phyloP scores from a whole-genome alignment of 2,329 filamentous ascomycete species.

The Xylaria sp. region DNA sequence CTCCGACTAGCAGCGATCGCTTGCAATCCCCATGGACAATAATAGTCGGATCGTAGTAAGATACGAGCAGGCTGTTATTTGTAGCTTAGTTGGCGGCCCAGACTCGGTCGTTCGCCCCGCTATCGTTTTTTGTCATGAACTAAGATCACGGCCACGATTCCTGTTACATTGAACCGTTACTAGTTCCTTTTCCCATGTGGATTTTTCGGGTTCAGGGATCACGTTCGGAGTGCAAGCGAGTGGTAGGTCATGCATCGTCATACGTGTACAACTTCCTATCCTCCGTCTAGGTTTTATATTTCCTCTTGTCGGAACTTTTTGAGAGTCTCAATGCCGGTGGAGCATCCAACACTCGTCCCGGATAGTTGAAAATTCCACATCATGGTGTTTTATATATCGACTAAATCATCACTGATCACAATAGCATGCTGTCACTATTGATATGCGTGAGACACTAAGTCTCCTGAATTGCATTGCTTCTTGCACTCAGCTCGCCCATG shows the following conservation, averaged over 20 bases:
- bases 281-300: neutral
- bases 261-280: neutral
- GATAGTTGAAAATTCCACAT: neutral
- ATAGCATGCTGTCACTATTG: neutral
- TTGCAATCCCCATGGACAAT: neutral
- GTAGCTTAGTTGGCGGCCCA: constrained; percentile 8
- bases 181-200: constrained; percentile 8
- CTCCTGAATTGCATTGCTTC: neutral
- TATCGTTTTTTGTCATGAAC: constrained; percentile 20
- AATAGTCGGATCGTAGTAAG: constrained; percentile 1
- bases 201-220: constrained; percentile 12
- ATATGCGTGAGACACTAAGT: constrained; percentile 6
- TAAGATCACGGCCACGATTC: constrained; percentile 11
- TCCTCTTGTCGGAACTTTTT: neutral
- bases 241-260: constrained; percentile 17
- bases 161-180: constrained; percentile 14
- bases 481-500: neutral
- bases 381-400: neutral
- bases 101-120: constrained; percentile 19
- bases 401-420: neutral
- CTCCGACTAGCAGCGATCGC: neutral
- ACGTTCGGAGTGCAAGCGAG: constrained; percentile 18
- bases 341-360: neutral
- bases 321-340: neutral
- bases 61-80: constrained; percentile 23